Evolutionary conservation across 2,329 filamentous ascomycete genomes (phyloP).

Genomic region (Diaporthe longicolla): DNA sequence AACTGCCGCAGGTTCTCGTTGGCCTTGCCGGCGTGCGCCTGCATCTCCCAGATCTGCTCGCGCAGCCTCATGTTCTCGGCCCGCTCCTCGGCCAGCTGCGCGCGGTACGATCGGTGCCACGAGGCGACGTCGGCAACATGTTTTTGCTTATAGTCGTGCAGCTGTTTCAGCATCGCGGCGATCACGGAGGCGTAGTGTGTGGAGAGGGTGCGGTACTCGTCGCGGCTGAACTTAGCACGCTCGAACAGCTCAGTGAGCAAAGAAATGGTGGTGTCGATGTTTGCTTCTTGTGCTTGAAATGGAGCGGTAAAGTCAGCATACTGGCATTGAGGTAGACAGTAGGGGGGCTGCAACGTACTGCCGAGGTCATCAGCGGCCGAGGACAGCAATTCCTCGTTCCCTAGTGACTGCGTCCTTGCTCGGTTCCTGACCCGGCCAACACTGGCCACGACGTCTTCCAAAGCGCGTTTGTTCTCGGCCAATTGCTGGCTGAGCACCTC

Average conservation of each 20-base stretch:
- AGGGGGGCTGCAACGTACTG: slow-evolving; percentile 55
- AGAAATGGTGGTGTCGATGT: slow-evolving; percentile 73
- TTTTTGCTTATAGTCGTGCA: slow-evolving; percentile 76
- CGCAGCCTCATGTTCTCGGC: slow-evolving; percentile 74
- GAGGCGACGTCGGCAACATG: slow-evolving; percentile 73
- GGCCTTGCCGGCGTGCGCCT: slow-evolving; percentile 70
- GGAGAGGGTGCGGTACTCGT: slow-evolving; percentile 72
- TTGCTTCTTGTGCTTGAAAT: slow-evolving; percentile 66
- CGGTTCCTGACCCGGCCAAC: slow-evolving; percentile 72
- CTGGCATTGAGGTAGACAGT: slow-evolving; percentile 26
- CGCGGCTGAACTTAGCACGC: slow-evolving; percentile 71
- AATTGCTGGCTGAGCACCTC: slow-evolving; percentile 76
- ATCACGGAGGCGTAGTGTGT: slow-evolving; percentile 71
- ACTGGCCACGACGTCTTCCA: slow-evolving; percentile 75
- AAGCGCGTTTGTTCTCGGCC: slow-evolving; percentile 71
- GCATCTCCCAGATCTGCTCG: slow-evolving; percentile 78
- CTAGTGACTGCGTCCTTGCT: slow-evolving; percentile 65
- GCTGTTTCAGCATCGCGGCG: slow-evolving; percentile 71
- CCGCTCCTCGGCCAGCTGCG: slow-evolving; percentile 75
- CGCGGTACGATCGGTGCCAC: slow-evolving; percentile 77
- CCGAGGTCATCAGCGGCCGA: slow-evolving; percentile 70
- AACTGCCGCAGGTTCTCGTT: slow-evolving; percentile 72
- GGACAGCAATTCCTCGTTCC: slow-evolving; percentile 71
- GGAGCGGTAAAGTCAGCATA: not conserved
- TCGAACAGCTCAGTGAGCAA: slow-evolving; percentile 74